These are phyloP conservation scores for Malus hybrid DNA, from an alignment of 331 rosid species.

Conservation along the genomic window DNA sequence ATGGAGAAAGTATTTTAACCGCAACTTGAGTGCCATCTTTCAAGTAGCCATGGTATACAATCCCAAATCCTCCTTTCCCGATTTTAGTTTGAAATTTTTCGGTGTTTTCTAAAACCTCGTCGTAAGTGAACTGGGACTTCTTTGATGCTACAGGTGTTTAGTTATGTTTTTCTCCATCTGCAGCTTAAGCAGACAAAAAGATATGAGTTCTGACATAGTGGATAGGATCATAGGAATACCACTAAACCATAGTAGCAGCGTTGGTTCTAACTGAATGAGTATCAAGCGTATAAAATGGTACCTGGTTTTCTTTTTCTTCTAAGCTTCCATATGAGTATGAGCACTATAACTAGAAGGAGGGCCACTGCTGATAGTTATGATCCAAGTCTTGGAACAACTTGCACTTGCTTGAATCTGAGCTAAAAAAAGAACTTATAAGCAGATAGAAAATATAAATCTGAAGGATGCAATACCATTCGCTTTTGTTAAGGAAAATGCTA, in stretches of 20 bases:
- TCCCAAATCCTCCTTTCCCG: conserved; percentile 80
- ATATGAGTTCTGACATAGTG: too few relatives aligned
- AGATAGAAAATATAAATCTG: too few relatives aligned
- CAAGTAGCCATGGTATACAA: conserved; percentile 45
- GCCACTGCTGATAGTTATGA: conserved; percentile 31
- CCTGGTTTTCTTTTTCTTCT: conserved; percentile 37
- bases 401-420: conserved; percentile 20
- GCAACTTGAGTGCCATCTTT: conserved; percentile 22
- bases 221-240: too few relatives aligned
- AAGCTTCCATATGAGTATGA: conserved; percentile 26
- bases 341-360: conserved; percentile 6
- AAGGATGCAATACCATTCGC: too few relatives aligned
- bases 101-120: too few relatives aligned
- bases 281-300: neutral
- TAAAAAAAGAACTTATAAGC: too few relatives aligned
- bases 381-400: conserved; percentile 43
- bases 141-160: too few relatives aligned
- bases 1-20: too few relatives aligned
- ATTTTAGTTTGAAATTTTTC: conserved; percentile 25
- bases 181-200: conserved; percentile 11
- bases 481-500: too few relatives aligned
- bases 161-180: conserved; percentile 19
- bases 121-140: too few relatives aligned
- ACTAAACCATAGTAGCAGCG: too few relatives aligned
- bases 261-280: neutral